Percentiles rank a stretch among this genome's conserved stretches.
Conservation (phyloP, 306 rosid species). For the Abrus precatorius region DNA sequence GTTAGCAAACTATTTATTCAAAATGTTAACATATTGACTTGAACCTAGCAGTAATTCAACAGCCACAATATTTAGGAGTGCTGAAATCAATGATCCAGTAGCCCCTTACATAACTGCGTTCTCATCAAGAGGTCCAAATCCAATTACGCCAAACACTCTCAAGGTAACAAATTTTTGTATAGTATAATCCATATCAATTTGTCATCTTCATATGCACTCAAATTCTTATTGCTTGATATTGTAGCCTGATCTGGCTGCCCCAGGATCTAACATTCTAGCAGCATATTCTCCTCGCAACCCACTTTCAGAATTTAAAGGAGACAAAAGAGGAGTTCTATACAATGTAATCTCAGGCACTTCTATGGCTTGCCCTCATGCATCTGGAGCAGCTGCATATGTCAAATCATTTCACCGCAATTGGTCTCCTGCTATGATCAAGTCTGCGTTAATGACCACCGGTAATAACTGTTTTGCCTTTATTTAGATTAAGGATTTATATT, state of each 20-base stretch:
- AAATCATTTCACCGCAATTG: conserved; percentile 64
- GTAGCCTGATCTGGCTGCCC: conserved; percentile 64
- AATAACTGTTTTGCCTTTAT: not conserved
- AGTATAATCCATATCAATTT: not conserved
- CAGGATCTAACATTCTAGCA: conserved; percentile 58
- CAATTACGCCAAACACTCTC: conserved; percentile 52
- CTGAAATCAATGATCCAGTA: conserved; percentile 24
- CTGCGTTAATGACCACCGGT: conserved; percentile 65
- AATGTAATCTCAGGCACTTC: conserved; percentile 54
- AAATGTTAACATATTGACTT: not conserved
- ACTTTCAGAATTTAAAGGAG: conserved; percentile 2
- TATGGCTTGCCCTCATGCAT: conserved; percentile 69
- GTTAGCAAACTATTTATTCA: too few relatives aligned
- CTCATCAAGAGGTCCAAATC: conserved; percentile 78
- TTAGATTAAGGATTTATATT: not conserved
- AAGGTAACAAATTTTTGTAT: conserved; percentile 44
- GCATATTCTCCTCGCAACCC: conserved; percentile 47
- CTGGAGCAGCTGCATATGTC: conserved; percentile 58
- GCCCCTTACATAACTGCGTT: conserved; percentile 51
- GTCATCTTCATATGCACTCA: not conserved
- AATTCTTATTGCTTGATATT: not conserved
- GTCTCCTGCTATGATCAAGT: conserved; percentile 64
- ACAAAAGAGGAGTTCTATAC: conserved; percentile 27
- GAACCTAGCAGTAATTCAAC: conserved; percentile 44
- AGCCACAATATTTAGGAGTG: conserved; percentile 56